phyloP scores from a whole-genome alignment of 345 rosid genomes.

The Eucalyptus urophylla region DNA sequence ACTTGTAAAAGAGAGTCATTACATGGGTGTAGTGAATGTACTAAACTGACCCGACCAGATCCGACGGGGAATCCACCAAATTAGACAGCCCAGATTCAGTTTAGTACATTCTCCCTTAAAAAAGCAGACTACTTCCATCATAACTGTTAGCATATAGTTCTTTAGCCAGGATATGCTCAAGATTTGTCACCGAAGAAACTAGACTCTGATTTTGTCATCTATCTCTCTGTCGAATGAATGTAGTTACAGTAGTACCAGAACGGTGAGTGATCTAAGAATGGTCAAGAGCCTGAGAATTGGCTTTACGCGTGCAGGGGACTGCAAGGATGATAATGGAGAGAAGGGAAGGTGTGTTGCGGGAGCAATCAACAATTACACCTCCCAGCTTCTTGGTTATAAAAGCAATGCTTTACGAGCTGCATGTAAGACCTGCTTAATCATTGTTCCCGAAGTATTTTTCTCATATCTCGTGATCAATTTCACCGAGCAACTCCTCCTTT shows the following conservation, averaged over 20 bases:
- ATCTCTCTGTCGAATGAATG: not conserved
- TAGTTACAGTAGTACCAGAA: not conserved
- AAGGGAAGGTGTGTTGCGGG: conserved; percentile 76
- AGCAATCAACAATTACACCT: conserved; percentile 80
- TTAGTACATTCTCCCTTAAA: not conserved
- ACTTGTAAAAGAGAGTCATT: not conserved
- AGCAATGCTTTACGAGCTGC: conserved; percentile 22
- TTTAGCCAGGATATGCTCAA: not conserved
- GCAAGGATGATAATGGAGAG: conserved; percentile 59
- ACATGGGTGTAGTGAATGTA: not conserved
- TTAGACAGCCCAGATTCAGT: not conserved
- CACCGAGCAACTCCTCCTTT: not conserved
- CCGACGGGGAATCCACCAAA: not conserved
- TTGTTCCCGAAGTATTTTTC: not conserved
- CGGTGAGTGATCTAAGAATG: not conserved
- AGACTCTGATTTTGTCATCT: not conserved
- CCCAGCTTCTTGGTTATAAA: conserved; percentile 64
- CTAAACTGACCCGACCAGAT: not conserved
- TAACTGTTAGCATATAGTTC: not conserved
- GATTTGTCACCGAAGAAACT: not conserved
- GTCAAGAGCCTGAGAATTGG: not conserved
- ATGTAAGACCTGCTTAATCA: conserved; percentile 13
- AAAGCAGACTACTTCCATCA: not conserved
- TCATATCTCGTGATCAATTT: not conserved
- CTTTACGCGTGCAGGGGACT: conserved; percentile 45